phyloP scores from a whole-genome alignment of 306 rosid species.

The Quercus bicolor region DNA sequence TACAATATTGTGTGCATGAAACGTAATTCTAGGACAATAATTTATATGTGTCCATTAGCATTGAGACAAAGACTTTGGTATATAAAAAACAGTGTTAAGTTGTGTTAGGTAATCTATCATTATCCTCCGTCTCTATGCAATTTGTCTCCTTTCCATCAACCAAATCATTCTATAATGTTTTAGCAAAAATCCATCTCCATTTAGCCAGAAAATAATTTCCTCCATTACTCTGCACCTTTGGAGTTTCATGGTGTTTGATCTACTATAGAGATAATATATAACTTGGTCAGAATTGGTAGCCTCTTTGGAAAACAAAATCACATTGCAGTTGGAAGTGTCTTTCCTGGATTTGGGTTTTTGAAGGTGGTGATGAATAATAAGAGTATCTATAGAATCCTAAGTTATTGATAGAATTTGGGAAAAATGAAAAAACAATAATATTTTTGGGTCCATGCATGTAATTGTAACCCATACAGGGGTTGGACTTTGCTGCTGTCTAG shows the following conservation, averaged over 20 bases:
- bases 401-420: slow-evolving; percentile 40
- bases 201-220: slow-evolving; percentile 39
- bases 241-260: slow-evolving; percentile 6
- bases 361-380: background rate
- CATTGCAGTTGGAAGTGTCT: slow-evolving; percentile 27
- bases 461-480: background rate
- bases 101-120: slow-evolving; percentile 40
- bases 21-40: slow-evolving; percentile 24
- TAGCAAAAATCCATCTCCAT: slow-evolving; percentile 64
- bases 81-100: slow-evolving; percentile 30
- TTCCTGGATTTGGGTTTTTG: slow-evolving; percentile 18
- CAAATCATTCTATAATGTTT: slow-evolving; percentile 24
- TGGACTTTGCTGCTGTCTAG: slow-evolving; percentile 31
- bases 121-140: slow-evolving; percentile 28
- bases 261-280: slow-evolving; percentile 17
- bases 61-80: slow-evolving; percentile 48
- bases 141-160: slow-evolving; percentile 36
- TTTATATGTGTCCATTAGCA: slow-evolving; percentile 34
- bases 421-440: slow-evolving; percentile 5
- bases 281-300: slow-evolving; percentile 13
- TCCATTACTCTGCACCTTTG: slow-evolving; percentile 34
- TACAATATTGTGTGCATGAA: slow-evolving; percentile 2
- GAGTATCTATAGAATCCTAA: slow-evolving; percentile 47
- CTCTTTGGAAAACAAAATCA: slow-evolving; percentile 34
- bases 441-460: slow-evolving; percentile 16